Evolutionary conservation across 2,329 filamentous ascomycete genomes (phyloP).

Genomic region (Periconia macrospinosa): DNA sequence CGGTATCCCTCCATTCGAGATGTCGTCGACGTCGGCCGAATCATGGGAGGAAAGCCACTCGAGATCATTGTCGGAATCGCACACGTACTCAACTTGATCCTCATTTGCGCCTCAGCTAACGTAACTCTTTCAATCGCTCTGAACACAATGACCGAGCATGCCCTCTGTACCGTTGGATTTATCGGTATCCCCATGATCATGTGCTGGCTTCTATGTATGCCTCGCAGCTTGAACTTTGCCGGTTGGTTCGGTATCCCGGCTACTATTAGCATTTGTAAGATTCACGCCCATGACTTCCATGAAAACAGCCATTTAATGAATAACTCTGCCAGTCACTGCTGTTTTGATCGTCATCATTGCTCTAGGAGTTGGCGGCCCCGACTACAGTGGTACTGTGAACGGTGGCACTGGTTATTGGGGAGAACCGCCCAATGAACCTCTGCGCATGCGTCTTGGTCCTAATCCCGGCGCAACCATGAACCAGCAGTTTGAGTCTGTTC

Average conservation of each 20-base stretch:
- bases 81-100: conserved; percentile 32
- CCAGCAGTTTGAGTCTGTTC: conserved; percentile 24
- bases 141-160: conserved; percentile 30
- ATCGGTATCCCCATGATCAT: conserved; percentile 23
- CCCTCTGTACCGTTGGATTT: conserved; percentile 31
- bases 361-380: conserved; percentile 26
- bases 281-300: conserved; percentile 1
- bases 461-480: conserved; percentile 25
- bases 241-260: conserved; percentile 30
- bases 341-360: conserved; percentile 29
- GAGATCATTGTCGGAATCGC: conserved; percentile 28
- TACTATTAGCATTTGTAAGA: conserved; percentile 6
- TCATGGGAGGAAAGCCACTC: conserved; percentile 27
- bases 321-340: background rate
- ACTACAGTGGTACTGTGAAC: background rate
- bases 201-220: conserved; percentile 33
- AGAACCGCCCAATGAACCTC: conserved; percentile 8
- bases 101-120: conserved; percentile 29
- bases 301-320: background rate
- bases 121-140: conserved; percentile 32
- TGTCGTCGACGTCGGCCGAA: conserved; percentile 32
- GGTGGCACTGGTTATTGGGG: conserved; percentile 6
- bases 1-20: conserved; percentile 34
- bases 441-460: conserved; percentile 20
- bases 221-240: conserved; percentile 31